Base-by-base conservation (phyloP, 2,329 filamentous ascomycete genomes). In the Fusarium avenaceum region DNA sequence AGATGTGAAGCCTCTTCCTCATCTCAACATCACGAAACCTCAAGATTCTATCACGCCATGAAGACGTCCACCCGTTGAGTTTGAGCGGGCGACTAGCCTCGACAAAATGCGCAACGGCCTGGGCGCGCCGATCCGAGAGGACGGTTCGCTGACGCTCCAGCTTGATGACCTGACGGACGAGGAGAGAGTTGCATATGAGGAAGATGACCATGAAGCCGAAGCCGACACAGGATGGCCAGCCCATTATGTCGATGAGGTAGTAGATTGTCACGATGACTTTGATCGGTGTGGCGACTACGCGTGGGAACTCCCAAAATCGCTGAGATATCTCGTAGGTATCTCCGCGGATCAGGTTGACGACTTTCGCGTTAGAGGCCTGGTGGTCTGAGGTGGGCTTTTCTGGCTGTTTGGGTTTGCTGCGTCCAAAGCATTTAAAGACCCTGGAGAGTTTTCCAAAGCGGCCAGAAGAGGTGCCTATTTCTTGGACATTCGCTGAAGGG, bases 291-390 rank as follows among this genome's bases (percentile, higher is more conserved):
- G 90, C 90, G 40, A 96, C 81, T 3, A 97, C 81, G n/a, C 84
- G 83, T 3, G 91, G 86, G 52, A 96, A 92, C 63, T 97, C 94
- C 94, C 94, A 97, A 72, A 97, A 96, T 43, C 92, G 82, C 73
- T 95, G 92, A 4, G 92, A 87, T 39, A 95, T 88, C 75, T 94
- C 91, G 74, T 95, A 96, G 0, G 91, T 92, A 76, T 96, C 92
- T 60, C 86, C 89, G 48, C 93, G 89, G 83, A 97, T 92, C 3
- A 97, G 80, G 72, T 97, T 97, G 63, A 97, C 86, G 51, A 97
- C 96, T 75, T 97, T 97, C 9, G 94, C 94, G 79, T 94, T 95
- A 0, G 92, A 93, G 0, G 94, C 93, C 3, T 91, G 87, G 56
- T 74, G 75, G 40, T 76, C 79, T 5, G 88, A 55, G 0, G 40